These are phyloP conservation scores for Colletotrichum phormii DNA, from an alignment of 2,329 filamentous ascomycete species.

Conservation along the genomic window DNA sequence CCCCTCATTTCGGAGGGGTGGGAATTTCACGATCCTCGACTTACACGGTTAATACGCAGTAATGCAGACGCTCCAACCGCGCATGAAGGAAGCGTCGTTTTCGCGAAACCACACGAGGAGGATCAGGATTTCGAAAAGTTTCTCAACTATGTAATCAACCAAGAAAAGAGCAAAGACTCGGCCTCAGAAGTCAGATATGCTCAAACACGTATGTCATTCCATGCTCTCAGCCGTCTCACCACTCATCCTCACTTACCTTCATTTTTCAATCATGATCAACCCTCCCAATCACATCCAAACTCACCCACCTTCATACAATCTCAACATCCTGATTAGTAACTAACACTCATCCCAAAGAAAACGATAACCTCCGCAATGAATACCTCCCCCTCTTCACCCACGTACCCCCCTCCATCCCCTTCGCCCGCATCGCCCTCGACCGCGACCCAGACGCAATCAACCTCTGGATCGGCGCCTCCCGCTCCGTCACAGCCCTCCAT, in stretches of 20 bases:
- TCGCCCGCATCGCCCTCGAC: conserved; percentile 76
- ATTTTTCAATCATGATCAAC: neutral
- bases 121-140: conserved; percentile 72
- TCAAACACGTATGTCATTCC: conserved; percentile 70
- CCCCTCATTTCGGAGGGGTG: neutral
- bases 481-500: conserved; percentile 78
- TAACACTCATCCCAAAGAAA: conserved; percentile 62
- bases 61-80: conserved; percentile 66
- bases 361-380: conserved; percentile 83
- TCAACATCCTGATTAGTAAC: neutral
- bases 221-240: neutral
- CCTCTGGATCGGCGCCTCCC: conserved; percentile 83
- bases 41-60: conserved; percentile 39
- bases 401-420: conserved; percentile 74
- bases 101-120: conserved; percentile 80
- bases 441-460: conserved; percentile 80
- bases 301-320: neutral
- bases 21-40: neutral
- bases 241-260: neutral
- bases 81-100: conserved; percentile 55
- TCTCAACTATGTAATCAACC: conserved; percentile 66
- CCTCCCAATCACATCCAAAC: conserved; percentile 5
- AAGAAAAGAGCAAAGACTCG: conserved; percentile 41
- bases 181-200: conserved; percentile 73
- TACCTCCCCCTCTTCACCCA: conserved; percentile 73